Evolutionary conservation across 805 yeast genomes (phyloP), one percentile per base, ranked within the genome.

Genomic region (Clavispora fructus): DNA sequence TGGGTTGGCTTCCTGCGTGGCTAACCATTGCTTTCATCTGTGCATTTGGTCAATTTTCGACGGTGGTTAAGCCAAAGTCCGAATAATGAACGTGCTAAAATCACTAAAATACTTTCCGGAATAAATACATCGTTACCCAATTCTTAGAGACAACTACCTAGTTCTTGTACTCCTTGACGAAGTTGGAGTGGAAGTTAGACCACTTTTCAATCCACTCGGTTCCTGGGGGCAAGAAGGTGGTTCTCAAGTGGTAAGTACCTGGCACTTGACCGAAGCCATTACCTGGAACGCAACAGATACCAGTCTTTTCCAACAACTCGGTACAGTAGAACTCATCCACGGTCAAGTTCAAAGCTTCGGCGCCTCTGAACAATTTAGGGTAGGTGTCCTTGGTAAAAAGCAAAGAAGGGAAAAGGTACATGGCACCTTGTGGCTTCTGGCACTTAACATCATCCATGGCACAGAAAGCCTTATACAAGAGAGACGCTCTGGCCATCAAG

Each of bases 271-370:
- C 97, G 59, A 94, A 94, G 0, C 99, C 99, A 30, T 89, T 82
- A 35, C 99, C 99, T 28, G 99, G 98, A 51, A 94, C 95, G 39
- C 95, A 88, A 68, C 99, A 94, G 50, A 94, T 89, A 56, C 99
- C 99, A 7, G 99, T 90, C 40, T 70, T 65, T 53, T 92, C 92
- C 54, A 94, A 75, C 48, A 94, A 73, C 55, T 85, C 84, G 62
- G 85, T 74, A 66, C 97, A 91, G 71, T 94, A 94, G 53, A 86
- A 80, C 63, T 87, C 97, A 64, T 94, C 99, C 17, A 95, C 85
- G 39, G 77, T 71, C 57, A 80, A 61, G 23, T 79, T 80, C 28
- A 63, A 59, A 45, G 74, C 71, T 45, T 73, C 69, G 30, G 97
- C 95, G 38, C 73, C 74, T 26, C 71, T 72, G 41, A 80, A 71